These are phyloP conservation scores for Multifurca ochricompacta DNA, from an alignment of 768 basidiomycete species.

Conservation along the genomic window DNA sequence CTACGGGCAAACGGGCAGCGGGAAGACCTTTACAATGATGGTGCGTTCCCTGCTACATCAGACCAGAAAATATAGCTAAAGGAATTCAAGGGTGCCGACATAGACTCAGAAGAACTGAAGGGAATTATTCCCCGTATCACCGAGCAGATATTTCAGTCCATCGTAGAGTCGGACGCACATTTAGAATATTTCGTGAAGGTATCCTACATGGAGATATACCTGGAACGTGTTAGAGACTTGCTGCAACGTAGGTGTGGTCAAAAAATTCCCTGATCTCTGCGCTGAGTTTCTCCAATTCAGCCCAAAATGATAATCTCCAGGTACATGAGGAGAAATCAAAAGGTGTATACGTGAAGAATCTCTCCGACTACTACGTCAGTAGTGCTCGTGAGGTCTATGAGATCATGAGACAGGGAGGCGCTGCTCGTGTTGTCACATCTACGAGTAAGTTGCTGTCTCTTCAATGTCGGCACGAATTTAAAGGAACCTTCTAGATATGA, in stretches of 20 bases:
- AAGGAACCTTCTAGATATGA: conserved; percentile 70
- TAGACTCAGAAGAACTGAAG: conserved; percentile 87
- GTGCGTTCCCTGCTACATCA: conserved; percentile 33
- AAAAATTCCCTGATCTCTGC: not conserved
- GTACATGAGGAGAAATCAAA: conserved; percentile 97
- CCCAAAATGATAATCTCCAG: conserved; percentile 96
- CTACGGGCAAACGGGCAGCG: conserved; percentile 81
- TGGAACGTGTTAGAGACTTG: conserved; percentile 92
- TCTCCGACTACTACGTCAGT: conserved; percentile 97
- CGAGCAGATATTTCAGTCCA: conserved; percentile 97
- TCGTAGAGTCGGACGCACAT: conserved; percentile 90
- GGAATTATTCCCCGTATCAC: conserved; percentile 98
- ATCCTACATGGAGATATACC: conserved; percentile 99
- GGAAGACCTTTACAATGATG: conserved; percentile 99
- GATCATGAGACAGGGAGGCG: conserved; percentile 96
- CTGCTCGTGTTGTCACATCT: conserved; percentile 83
- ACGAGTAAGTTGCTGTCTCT: conserved; percentile 59
- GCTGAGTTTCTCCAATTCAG: conserved; percentile 30
- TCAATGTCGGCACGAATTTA: conserved; percentile 3
- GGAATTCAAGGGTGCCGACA: conserved; percentile 77
- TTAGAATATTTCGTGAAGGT: conserved; percentile 99
- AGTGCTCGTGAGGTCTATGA: conserved; percentile 95
- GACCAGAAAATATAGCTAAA: not conserved
- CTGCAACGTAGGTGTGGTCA: conserved; percentile 72
- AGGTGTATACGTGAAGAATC: conserved; percentile 95